These are phyloP conservation scores for Leishmania amazonensis DNA, from an alignment of 208 protist genomes.

Conservation along the genomic window DNA sequence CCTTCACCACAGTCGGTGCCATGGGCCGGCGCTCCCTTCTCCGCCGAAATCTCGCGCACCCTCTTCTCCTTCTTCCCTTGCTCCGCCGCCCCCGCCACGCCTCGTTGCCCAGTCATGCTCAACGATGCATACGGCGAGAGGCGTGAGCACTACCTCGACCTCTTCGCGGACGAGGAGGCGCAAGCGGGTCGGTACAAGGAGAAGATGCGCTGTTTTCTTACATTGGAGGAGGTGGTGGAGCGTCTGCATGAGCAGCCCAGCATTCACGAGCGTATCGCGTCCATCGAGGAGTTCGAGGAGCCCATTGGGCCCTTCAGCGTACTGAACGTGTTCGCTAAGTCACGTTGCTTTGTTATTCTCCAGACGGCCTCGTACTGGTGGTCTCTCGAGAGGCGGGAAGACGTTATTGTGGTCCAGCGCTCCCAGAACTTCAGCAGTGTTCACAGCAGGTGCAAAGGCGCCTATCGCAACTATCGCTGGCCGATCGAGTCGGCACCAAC, in stretches of 20 bases:
- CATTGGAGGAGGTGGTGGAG: conserved; percentile 43
- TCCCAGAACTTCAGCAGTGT: conserved; percentile 59
- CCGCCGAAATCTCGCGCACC: not conserved
- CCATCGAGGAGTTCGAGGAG: conserved; percentile 53
- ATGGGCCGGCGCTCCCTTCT: not conserved
- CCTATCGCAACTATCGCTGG: conserved; percentile 43
- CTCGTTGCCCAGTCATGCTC: conserved; percentile 17
- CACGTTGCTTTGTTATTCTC: conserved; percentile 44
- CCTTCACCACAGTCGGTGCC: not conserved
- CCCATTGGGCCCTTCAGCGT: conserved; percentile 25
- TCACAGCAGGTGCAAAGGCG: conserved; percentile 43
- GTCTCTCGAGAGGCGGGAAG: conserved; percentile 54
- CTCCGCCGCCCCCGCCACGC: not conserved
- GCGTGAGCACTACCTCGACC: conserved; percentile 61
- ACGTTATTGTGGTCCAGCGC: conserved; percentile 55
- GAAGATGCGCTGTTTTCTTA: conserved; percentile 48
- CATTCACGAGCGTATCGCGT: conserved; percentile 42
- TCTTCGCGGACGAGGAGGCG: conserved; percentile 51
- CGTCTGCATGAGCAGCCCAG: conserved; percentile 37
- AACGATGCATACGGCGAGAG: conserved; percentile 16
- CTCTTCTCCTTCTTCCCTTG: not conserved
- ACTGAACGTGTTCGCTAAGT: conserved; percentile 29
- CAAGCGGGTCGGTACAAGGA: conserved; percentile 20
- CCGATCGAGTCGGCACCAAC: conserved; percentile 43
- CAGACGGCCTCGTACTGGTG: conserved; percentile 61